A percentile compares a stretch with the other conserved stretches of the same genome.
Evolutionary conservation across 192 early-diverging fungal species (phyloP).

Genomic region (Podila horticola): DNA sequence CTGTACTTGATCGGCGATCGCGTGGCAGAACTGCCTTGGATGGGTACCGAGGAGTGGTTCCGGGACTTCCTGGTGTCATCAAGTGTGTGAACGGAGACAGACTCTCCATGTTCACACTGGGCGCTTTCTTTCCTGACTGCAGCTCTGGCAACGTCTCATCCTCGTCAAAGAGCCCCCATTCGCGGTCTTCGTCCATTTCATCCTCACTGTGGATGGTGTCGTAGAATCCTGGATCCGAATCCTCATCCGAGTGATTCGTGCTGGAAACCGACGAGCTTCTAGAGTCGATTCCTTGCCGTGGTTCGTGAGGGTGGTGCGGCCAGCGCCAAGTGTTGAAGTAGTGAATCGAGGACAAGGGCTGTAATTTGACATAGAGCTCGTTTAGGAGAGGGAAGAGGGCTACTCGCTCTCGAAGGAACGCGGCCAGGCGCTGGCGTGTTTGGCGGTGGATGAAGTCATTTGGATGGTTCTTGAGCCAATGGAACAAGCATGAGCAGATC

Average conservation of each 20-base stretch:
- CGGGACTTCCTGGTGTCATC: not conserved
- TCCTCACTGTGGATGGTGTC: conserved; percentile 19
- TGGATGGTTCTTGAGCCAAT: conserved; percentile 51
- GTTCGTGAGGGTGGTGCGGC: conserved; percentile 10
- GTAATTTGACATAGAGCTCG: conserved; percentile 35
- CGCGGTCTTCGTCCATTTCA: conserved; percentile 44
- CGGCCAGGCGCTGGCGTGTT: conserved; percentile 33
- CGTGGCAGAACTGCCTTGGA: conserved; percentile 7
- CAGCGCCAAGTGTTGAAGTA: conserved; percentile 33
- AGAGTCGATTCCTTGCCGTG: not conserved
- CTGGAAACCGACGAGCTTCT: conserved; percentile 17
- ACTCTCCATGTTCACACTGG: conserved; percentile 5
- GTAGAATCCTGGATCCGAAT: conserved; percentile 27
- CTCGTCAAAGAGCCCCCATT: conserved; percentile 49
- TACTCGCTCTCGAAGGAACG: conserved; percentile 29
- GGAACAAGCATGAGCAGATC: conserved; percentile 32
- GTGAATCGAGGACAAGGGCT: conserved; percentile 32
- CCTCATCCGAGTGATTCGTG: conserved; percentile 17
- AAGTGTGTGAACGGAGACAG: not conserved
- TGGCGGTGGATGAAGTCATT: conserved; percentile 53
- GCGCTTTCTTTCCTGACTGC: not conserved
- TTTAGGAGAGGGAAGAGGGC: conserved; percentile 31
- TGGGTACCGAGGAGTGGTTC: not conserved
- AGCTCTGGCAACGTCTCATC: conserved; percentile 16
- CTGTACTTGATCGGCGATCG: conserved; percentile 40